These are phyloP conservation scores for Hyphodiscus hymeniophilus DNA, from an alignment of 495 filamentous ascomycete species.

Conservation along the genomic window DNA sequence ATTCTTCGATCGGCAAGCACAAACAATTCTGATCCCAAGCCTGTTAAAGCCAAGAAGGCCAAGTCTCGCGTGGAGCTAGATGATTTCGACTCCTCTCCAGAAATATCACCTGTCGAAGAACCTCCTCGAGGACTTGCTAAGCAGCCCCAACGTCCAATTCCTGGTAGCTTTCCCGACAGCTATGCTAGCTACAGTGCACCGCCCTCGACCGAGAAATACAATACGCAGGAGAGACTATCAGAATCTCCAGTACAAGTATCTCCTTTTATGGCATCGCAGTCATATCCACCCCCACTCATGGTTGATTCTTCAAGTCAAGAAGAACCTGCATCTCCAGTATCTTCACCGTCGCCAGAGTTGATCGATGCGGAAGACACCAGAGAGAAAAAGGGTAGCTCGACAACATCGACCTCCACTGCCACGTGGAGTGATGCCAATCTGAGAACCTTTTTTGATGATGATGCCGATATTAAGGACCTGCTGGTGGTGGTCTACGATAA, in stretches of 20 bases:
- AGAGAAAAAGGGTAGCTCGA: conserved; percentile 33
- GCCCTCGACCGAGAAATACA: conserved; percentile 25
- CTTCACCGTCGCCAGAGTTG: conserved; percentile 60
- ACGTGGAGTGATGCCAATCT: conserved; percentile 83
- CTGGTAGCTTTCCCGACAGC: conserved; percentile 33
- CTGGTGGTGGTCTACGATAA: conserved; percentile 89
- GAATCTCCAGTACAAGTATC: conserved; percentile 77
- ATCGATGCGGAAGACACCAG: conserved; percentile 40
- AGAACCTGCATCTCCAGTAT: conserved; percentile 52
- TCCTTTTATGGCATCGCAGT: conserved; percentile 37
- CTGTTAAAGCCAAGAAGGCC: conserved; percentile 43
- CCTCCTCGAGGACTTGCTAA: conserved; percentile 19
- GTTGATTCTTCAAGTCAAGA: conserved; percentile 59
- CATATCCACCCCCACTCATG: conserved; percentile 39
- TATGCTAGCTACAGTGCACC: conserved; percentile 20
- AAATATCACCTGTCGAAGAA: conserved; percentile 29
- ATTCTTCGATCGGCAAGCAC: conserved; percentile 24
- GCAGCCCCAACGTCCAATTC: conserved; percentile 20
- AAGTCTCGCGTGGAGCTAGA: conserved; percentile 39
- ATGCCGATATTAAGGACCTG: conserved; percentile 83
- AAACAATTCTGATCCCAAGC: conserved; percentile 33
- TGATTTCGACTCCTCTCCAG: conserved; percentile 38
- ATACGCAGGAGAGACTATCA: conserved; percentile 42
- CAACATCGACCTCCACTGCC: conserved; percentile 36
- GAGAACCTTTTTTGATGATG: conserved; percentile 84